Percentiles rank a stretch among this genome's conserved stretches.
These are phyloP conservation scores for Metschnikowia cerradonensis DNA, from an alignment of 805 yeast species.

Conservation along the genomic window DNA sequence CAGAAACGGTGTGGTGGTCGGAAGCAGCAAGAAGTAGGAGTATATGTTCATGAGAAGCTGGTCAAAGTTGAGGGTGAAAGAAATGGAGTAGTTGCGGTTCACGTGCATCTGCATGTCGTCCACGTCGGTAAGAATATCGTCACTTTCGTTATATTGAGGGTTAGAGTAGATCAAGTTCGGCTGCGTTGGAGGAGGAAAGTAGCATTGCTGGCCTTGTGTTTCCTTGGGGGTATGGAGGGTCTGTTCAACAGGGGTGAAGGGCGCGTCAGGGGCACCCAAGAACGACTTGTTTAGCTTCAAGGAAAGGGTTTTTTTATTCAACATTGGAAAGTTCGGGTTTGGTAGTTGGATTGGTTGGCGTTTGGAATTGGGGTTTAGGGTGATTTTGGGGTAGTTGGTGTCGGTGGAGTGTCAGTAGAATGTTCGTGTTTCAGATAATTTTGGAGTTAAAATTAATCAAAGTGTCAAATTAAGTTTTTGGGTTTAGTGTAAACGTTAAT, in stretches of 20 bases:
- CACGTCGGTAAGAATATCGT: slow-evolving; percentile 39
- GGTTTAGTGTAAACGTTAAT: too few species aligned
- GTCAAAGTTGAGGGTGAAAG: slow-evolving; percentile 36
- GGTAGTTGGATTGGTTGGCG: too few species aligned
- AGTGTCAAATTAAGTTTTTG: too few species aligned
- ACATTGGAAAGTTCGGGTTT: slow-evolving; percentile 12
- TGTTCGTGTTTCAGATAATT: too few species aligned
- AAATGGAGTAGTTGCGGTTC: slow-evolving; percentile 25
- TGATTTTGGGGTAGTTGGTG: too few species aligned
- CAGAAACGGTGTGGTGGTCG: slow-evolving; percentile 44
- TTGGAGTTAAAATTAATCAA: too few species aligned
- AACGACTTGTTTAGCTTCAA: slow-evolving; percentile 33
- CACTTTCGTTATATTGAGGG: slow-evolving; percentile 36
- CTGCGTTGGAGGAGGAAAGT: slow-evolving; percentile 8
- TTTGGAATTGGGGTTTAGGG: too few species aligned
- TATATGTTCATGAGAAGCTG: slow-evolving; percentile 33
- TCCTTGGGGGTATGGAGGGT: slow-evolving; percentile 40
- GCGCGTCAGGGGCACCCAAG: slow-evolving; percentile 24
- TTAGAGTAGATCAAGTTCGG: slow-evolving; percentile 25
- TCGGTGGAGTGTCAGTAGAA: too few species aligned
- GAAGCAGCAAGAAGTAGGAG: slow-evolving; percentile 33
- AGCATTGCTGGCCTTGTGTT: slow-evolving; percentile 9
- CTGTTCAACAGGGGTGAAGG: slow-evolving; percentile 45
- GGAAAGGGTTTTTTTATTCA: slow-evolving; percentile 32
- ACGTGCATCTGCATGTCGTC: slow-evolving; percentile 29